Base-by-base conservation (phyloP, 805 yeast species). In the Kodamaea kaohsiungensis region DNA sequence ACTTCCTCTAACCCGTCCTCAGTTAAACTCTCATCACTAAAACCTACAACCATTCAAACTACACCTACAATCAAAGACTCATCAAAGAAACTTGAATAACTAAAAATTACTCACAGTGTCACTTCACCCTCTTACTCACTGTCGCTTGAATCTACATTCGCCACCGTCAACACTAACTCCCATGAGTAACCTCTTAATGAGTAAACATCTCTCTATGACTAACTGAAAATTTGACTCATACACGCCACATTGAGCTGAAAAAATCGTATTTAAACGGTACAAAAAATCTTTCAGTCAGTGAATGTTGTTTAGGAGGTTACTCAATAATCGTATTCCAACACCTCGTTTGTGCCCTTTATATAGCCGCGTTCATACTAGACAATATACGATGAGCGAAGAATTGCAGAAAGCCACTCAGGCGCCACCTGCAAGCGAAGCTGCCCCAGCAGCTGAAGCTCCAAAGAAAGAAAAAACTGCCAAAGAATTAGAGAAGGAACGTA, bases 401-500 rank as follows among this genome's bases (percentile, higher is more conserved):
- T 25, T 25, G 12, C 39, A 45, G 42, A 19, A 30, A 38, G 45
- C 52, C 38, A 49, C 55, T 2, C 27, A 40, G 25, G 58, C 61
- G n/a, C 48, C 61, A 10, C 53, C 61, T 33, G 53, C 43, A 12
- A 46, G 53, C 17, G 65, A 52, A 13, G 63, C 25, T 4, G 25
- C 59, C 37, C 62, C 61, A 22, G 64, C 67, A 25, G 49, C 37
- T 2, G 47, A 48, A 25, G 52, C 52, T 27, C 33, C 38, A 46
- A 48, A 16, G 37, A 53, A 47, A 42, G 79, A 77, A 42, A 88
- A 88, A 73, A 85, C 91, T 43, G 87, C 87, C 57, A 89, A 89
- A 69, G 90, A 89, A 73, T 78, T 89, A 52, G 96, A 90, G 70
- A 90, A 89, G 66, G 96, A 90, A 77, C 80, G 87, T 67, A 86